These are phyloP conservation scores for Penicillium sp. DNA, from an alignment of 2,329 filamentous ascomycete genomes.

Conservation along the genomic window DNA sequence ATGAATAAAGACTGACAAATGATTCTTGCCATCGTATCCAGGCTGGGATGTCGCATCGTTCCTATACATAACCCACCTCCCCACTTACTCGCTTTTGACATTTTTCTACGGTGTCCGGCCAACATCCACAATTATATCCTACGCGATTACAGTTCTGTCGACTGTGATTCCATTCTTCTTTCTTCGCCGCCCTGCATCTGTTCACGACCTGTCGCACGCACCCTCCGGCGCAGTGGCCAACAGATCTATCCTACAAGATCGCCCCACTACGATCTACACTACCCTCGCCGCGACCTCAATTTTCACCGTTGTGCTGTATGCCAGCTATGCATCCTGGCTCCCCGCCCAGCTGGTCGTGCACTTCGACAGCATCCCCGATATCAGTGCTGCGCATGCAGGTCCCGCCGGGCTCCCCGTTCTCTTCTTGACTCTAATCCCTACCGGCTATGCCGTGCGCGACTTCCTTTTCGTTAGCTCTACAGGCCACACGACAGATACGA, in stretches of 20 bases:
- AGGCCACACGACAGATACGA: constrained; percentile 39
- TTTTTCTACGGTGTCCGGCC: constrained; percentile 74
- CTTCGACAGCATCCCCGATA: constrained; percentile 69
- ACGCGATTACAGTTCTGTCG: constrained; percentile 68
- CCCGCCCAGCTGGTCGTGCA: constrained; percentile 71
- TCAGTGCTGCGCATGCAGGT: constrained; percentile 67
- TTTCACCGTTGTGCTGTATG: constrained; percentile 72
- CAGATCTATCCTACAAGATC: constrained; percentile 65
- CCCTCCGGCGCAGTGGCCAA: constrained; percentile 54
- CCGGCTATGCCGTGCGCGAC: constrained; percentile 70
- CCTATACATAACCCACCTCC: constrained; percentile 71
- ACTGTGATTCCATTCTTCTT: constrained; percentile 73
- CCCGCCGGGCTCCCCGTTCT: constrained; percentile 52
- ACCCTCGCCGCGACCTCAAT: constrained; percentile 69
- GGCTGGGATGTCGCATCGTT: constrained; percentile 68
- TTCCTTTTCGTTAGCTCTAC: constrained; percentile 70
- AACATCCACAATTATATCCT: constrained; percentile 60
- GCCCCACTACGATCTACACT: constrained; percentile 63
- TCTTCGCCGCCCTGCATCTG: constrained; percentile 66
- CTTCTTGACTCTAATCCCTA: constrained; percentile 60
- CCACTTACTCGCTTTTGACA: constrained; percentile 71
- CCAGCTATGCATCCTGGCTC: constrained; percentile 69
- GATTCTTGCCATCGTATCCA: constrained; percentile 15
- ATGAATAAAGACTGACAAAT: background rate
- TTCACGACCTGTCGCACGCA: constrained; percentile 59